A percentile compares a stretch with the other conserved stretches of the same genome.
phyloP scores from a whole-genome alignment of 306 rosid genomes.

The cucumber (Cucumis sativus) region Cucumber_9930_V3 NC_026658.2:8333001-8333500 shows the following conservation, averaged over 20 bases:
- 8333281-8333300: background rate
- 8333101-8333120: background rate
- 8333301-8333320: background rate
- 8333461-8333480: background rate
- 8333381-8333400: background rate
- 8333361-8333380: background rate
- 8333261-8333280: background rate
- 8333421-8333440: background rate
- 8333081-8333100: background rate
- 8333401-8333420: background rate
- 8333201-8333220: background rate
- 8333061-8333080: background rate
- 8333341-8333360: background rate
- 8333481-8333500: background rate
- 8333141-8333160: constrained; percentile 75
- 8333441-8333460: background rate
- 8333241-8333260: background rate
- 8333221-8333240: background rate
- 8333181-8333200: background rate
- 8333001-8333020: background rate
- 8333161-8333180: constrained; percentile 3
- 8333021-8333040: background rate
- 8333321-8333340: background rate
- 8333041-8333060: background rate
- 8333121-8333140: background rate